Conservation (phyloP, 116 monocot genomes). For the Trichopus zeylanicus region DNA sequence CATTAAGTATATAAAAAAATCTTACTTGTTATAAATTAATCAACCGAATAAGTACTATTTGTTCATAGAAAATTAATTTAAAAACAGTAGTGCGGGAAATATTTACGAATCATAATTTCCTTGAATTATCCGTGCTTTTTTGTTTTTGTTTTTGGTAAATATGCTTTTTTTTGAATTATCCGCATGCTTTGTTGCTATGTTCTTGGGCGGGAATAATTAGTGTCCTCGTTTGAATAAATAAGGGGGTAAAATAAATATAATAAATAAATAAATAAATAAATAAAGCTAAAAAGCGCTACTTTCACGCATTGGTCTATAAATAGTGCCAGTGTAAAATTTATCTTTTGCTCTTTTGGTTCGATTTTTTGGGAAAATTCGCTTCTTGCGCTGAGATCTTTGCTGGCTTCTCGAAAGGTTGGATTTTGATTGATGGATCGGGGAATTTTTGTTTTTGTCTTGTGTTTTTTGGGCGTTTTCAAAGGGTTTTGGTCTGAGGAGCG, state of each 20-base stretch:
- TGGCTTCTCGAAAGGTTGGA: background rate
- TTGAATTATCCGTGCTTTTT: no score
- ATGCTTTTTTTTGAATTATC: background rate
- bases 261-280: no score
- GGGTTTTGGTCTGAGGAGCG: no score
- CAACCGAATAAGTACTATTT: no score
- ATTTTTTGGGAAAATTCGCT: background rate
- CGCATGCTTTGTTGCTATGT: background rate
- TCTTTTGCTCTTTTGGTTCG: background rate
- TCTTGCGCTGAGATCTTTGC: background rate
- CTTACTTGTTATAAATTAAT: no score
- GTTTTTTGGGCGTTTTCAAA: background rate
- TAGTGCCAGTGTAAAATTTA: background rate
- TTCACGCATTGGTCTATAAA: background rate
- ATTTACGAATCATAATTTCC: no score
- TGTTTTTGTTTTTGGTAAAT: background rate
- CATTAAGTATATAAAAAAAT: no score
- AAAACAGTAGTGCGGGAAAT: no score
- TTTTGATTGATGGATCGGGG: background rate
- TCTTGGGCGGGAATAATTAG: background rate
- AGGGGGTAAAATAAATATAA: no score
- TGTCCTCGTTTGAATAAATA: background rate
- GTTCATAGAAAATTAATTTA: no score
- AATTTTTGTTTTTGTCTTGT: background rate
- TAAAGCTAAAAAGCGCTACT: background rate